A percentile compares a stretch with the other conserved stretches of the same genome.
Conservation (phyloP, 2,329 filamentous ascomycete species). For the Neonectria hederae region DNA sequence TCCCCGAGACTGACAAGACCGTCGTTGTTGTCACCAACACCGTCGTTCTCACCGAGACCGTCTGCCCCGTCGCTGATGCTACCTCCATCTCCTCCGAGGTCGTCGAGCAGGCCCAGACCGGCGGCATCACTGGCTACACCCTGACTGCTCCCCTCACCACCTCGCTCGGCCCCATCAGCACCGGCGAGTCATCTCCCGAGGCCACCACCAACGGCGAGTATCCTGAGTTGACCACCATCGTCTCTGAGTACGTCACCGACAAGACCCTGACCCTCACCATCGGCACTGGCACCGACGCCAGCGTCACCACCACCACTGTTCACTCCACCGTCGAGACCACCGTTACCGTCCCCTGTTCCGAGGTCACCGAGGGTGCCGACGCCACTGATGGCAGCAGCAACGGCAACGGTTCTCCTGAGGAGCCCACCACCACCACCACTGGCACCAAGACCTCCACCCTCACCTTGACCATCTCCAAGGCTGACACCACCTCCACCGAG, state of each 20-base stretch:
- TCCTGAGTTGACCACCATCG: conserved; percentile 37
- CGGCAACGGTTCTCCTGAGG: conserved; percentile 31
- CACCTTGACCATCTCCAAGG: conserved; percentile 8
- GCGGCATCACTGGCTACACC: conserved; percentile 49
- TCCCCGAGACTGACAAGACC: conserved; percentile 49
- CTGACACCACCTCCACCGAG: conserved; percentile 36
- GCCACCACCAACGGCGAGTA: conserved; percentile 21
- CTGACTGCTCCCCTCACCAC: conserved; percentile 35
- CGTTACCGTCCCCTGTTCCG: conserved; percentile 43
- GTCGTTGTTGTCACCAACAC: conserved; percentile 51
- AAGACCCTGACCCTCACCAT: conserved; percentile 49
- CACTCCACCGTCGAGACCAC: conserved; percentile 55
- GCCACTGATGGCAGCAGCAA: conserved; percentile 31
- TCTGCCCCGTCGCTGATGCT: conserved; percentile 58
- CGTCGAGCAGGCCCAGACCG: conserved; percentile 48
- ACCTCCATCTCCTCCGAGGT: conserved; percentile 53
- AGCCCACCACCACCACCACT: conserved; percentile 50
- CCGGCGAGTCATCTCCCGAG: conserved; percentile 42
- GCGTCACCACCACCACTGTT: conserved; percentile 55
- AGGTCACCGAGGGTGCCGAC: conserved; percentile 26
- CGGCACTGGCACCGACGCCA: conserved; percentile 44
- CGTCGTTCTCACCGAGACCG: conserved; percentile 51
- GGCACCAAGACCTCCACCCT: conserved; percentile 48
- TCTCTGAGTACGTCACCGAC: conserved; percentile 44
- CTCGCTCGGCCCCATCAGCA: conserved; percentile 40